These are phyloP conservation scores for Prinsepia uniflora DNA, from an alignment of 306 rosid species.

Conservation along the genomic window DNA sequence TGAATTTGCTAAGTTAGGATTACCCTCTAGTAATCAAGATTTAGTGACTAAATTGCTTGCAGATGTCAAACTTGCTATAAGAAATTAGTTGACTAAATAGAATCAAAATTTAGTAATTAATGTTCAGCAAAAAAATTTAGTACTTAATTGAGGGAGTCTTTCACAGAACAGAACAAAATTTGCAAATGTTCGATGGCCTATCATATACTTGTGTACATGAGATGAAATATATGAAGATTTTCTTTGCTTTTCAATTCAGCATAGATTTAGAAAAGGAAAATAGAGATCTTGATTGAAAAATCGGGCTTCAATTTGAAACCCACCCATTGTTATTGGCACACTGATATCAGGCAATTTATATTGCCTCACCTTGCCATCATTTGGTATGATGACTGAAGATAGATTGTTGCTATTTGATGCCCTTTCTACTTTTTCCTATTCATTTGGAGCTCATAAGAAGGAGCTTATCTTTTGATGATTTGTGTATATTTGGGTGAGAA, in stretches of 20 bases:
- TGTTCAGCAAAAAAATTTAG: not conserved
- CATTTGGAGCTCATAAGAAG: not conserved
- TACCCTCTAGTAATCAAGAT: not conserved
- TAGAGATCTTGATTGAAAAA: not conserved
- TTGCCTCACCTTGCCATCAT: not conserved
- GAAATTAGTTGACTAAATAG: not conserved
- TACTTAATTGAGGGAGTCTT: not conserved
- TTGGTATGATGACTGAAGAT: not conserved
- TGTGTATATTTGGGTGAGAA: too few relatives aligned
- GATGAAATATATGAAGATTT: not conserved
- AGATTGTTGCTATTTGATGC: not conserved
- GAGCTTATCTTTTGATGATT: not conserved
- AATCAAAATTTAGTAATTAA: not conserved
- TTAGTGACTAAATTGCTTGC: too few relatives aligned
- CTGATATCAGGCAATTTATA: not conserved
- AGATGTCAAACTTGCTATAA: not conserved
- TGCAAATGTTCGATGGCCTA: not conserved
- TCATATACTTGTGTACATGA: not conserved
- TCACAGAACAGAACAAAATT: not conserved
- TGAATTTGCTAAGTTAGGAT: not conserved
- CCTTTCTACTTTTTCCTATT: not conserved
- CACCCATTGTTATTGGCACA: not conserved
- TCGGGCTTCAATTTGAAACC: conserved; percentile 10
- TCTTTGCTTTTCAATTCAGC: not conserved
- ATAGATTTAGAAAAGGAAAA: not conserved